These are phyloP conservation scores for Centella asiatica DNA, from an alignment of 129 eudicot genomes.

Conservation along the genomic window DNA sequence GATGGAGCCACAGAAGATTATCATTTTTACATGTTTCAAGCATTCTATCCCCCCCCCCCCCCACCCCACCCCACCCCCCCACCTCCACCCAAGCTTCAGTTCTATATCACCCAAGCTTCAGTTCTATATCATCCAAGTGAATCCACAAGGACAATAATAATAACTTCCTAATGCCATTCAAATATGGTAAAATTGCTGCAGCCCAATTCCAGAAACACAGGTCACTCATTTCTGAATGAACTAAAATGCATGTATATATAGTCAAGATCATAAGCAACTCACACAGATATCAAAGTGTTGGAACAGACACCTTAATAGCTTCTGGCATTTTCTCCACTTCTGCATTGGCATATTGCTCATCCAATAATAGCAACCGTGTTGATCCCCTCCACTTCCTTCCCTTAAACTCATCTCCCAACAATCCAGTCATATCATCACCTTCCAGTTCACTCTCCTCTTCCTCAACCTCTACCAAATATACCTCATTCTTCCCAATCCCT, in stretches of 20 bases:
- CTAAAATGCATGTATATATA: neutral
- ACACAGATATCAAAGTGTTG: constrained; percentile 6
- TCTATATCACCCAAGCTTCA: no score
- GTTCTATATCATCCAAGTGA: no score
- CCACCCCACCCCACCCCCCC: no score
- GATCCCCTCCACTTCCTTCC: constrained; percentile 66
- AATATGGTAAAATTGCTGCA: no score
- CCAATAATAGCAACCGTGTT: constrained; percentile 80
- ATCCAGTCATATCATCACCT: constrained; percentile 47
- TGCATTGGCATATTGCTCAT: constrained; percentile 47
- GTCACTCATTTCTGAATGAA: neutral
- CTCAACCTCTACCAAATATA: constrained; percentile 44
- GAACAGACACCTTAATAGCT: constrained; percentile 62
- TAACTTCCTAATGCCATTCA: no score
- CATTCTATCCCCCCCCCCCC: no score
- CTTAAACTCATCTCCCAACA: constrained; percentile 57
- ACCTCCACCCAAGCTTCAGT: no score
- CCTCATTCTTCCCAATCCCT: constrained; percentile 29
- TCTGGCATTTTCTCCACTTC: constrained; percentile 61
- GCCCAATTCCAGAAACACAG: no score
- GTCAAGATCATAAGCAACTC: constrained; percentile 12
- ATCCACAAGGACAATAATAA: no score
- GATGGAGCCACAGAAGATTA: no score
- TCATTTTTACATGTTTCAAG: no score
- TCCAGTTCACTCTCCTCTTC: constrained; percentile 24